Percentiles rank a stretch among this genome's conserved stretches.
phyloP scores from a whole-genome alignment of 2,329 filamentous ascomycete genomes.

The Cladosporium sp. region DNA sequence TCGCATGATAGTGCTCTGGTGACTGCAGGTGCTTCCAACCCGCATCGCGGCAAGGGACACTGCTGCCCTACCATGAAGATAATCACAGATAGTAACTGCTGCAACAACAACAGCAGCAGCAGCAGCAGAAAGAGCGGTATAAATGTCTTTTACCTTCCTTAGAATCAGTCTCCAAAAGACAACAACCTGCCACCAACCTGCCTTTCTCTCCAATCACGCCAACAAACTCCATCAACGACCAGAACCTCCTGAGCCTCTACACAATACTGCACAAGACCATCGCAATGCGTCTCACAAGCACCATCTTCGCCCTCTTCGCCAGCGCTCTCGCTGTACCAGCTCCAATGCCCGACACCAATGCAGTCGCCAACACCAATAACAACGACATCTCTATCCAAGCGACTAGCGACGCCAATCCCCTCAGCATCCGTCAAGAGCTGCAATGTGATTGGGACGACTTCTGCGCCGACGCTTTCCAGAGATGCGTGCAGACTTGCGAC shows the following conservation, averaged over 20 bases:
- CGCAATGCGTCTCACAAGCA: not conserved
- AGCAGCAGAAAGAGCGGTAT: too few species aligned
- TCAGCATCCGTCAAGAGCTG: not conserved
- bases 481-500: not conserved
- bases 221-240: too few species aligned
- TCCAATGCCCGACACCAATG: not conserved
- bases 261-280: not conserved
- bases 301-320: not conserved
- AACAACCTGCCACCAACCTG: not conserved
- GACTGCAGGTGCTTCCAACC: not conserved
- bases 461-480: not conserved
- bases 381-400: not conserved
- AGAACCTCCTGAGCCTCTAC: too few species aligned
- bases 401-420: not conserved
- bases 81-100: not conserved
- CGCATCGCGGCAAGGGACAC: not conserved
- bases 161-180: not conserved
- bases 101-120: too few species aligned
- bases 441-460: not conserved
- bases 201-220: not conserved
- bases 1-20: not conserved
- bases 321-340: not conserved
- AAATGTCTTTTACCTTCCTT: not conserved
- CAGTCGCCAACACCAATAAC: not conserved
- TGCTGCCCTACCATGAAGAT: not conserved